Evolutionary conservation across 2,329 filamentous ascomycete species (phyloP).

Genomic region (Pestalotiopsis sp.): DNA sequence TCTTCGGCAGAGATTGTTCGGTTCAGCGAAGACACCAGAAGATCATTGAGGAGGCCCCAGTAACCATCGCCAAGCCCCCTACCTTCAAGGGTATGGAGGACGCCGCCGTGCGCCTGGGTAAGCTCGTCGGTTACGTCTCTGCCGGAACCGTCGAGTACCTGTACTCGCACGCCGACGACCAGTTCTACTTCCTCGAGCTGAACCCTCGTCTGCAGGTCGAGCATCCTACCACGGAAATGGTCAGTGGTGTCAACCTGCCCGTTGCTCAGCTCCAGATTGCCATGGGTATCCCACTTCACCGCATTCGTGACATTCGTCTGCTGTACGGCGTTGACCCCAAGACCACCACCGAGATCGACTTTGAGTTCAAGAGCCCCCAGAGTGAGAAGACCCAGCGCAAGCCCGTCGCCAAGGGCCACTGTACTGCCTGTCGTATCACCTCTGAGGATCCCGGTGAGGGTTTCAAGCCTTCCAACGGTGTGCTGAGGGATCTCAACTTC

Average conservation of each 20-base stretch:
- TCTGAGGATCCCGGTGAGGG: slow-evolving; percentile 98
- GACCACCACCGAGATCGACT: slow-evolving; percentile 86
- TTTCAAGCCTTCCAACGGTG: slow-evolving; percentile 99
- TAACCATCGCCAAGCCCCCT: slow-evolving; percentile 86
- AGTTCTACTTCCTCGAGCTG: slow-evolving; percentile 98
- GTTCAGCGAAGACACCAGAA: slow-evolving; percentile 98
- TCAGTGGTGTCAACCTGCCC: slow-evolving; percentile 94
- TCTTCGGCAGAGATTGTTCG: slow-evolving; percentile 98
- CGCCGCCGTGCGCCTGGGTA: slow-evolving; percentile 90
- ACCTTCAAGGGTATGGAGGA: slow-evolving; percentile 98
- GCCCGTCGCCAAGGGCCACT: slow-evolving; percentile 93
- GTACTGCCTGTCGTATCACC: slow-evolving; percentile 97
- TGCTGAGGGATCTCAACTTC: slow-evolving; percentile 99
- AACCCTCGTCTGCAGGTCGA: slow-evolving; percentile 99
- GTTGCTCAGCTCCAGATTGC: slow-evolving; percentile 98
- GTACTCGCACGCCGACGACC: slow-evolving; percentile 96
- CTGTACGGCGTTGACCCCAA: slow-evolving; percentile 95
- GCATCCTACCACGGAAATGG: slow-evolving; percentile 99
- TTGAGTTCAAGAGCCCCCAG: slow-evolving; percentile 87
- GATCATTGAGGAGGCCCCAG: slow-evolving; percentile 98
- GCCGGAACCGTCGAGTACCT: slow-evolving; percentile 98
- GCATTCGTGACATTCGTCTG: slow-evolving; percentile 93
- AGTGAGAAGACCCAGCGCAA: slow-evolving; percentile 85
- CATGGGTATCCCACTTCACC: slow-evolving; percentile 96
- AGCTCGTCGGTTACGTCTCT: slow-evolving; percentile 95